phyloP scores from a whole-genome alignment of 164 flowering plant species.

The Amborella trichopoda region DNA sequence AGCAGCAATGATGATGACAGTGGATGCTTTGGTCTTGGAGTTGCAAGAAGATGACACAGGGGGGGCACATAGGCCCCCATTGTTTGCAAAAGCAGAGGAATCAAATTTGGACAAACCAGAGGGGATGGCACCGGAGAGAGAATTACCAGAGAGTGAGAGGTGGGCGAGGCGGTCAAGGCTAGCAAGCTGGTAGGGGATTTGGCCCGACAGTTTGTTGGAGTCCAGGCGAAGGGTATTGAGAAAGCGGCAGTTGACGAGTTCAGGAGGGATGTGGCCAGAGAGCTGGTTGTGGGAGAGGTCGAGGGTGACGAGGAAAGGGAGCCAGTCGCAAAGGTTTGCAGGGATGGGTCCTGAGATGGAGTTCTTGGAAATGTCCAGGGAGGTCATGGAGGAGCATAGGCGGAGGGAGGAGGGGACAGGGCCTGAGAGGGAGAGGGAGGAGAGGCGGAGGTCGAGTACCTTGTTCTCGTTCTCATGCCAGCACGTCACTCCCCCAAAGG shows the following conservation, averaged over 20 bases:
- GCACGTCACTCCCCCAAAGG: slow-evolving; percentile 18
- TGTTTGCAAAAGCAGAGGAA: slow-evolving; percentile 17
- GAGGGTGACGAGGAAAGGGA: slow-evolving; percentile 19
- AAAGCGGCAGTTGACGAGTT: slow-evolving; percentile 17
- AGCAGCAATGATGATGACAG: slow-evolving; percentile 41
- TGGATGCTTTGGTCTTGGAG: slow-evolving; percentile 17
- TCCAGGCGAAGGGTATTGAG: slow-evolving; percentile 14
- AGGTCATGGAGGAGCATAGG: slow-evolving; percentile 13
- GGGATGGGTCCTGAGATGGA: slow-evolving; percentile 17
- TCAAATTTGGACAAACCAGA: slow-evolving; percentile 5
- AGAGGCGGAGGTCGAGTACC: slow-evolving; percentile 12
- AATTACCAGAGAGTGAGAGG: slow-evolving; percentile 17
- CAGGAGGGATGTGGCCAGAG: slow-evolving; percentile 15
- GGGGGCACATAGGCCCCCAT: slow-evolving; percentile 28
- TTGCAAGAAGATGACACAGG: slow-evolving; percentile 32
- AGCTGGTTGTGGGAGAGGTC: slow-evolving; percentile 18
- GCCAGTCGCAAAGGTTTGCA: slow-evolving; percentile 14
- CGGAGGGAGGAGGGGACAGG: slow-evolving; percentile 13
- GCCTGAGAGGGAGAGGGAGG: slow-evolving; percentile 7
- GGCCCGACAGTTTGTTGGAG: slow-evolving; percentile 16
- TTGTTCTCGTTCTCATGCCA: slow-evolving; percentile 25
- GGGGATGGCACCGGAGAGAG: slow-evolving; percentile 20
- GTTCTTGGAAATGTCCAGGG: slow-evolving; percentile 19
- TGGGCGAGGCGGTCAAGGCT: slow-evolving; percentile 12
- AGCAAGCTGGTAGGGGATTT: slow-evolving; percentile 19